A percentile compares a stretch with the other conserved stretches of the same genome.
phyloP scores from a whole-genome alignment of 2,329 filamentous ascomycete species.

The Emergomyces pasteurianus region DNA sequence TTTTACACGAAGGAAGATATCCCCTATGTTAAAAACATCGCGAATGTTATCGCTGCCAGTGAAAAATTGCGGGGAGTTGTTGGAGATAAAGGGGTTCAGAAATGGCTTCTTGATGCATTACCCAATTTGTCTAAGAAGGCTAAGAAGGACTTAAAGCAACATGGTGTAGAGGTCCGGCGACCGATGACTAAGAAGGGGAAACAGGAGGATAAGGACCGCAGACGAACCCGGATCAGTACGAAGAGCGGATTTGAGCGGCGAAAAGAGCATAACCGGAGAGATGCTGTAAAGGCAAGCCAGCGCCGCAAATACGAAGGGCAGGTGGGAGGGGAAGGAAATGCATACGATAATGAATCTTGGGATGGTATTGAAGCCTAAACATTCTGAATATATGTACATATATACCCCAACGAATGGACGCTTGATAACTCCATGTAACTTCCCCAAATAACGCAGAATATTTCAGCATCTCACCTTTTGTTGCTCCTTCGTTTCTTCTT shows the following conservation, averaged over 20 bases:
- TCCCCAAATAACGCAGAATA: not conserved
- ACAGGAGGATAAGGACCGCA: constrained; percentile 29
- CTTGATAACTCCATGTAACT: constrained; percentile 1
- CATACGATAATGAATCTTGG: constrained; percentile 25
- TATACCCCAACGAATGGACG: not conserved
- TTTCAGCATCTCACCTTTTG: not conserved
- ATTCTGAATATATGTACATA: not conserved
- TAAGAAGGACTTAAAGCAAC: constrained; percentile 67
- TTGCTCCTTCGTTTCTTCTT: constrained; percentile 2
- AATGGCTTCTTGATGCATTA: constrained; percentile 80
- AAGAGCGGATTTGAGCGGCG: constrained; percentile 39
- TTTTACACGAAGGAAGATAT: constrained; percentile 95
- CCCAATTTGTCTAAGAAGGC: constrained; percentile 75
- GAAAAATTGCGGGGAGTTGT: constrained; percentile 52
- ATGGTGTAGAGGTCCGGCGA: constrained; percentile 64
- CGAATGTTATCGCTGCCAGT: constrained; percentile 77
- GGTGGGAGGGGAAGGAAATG: constrained; percentile 9
- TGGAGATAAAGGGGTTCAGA: constrained; percentile 51
- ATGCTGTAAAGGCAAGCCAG: constrained; percentile 32
- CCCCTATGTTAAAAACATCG: constrained; percentile 76
- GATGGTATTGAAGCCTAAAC: constrained; percentile 27
- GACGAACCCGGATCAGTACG: constrained; percentile 58
- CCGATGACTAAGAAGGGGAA: constrained; percentile 27
- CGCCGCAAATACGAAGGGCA: constrained; percentile 19
- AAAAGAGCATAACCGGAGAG: constrained; percentile 35